A percentile compares a stretch with the other conserved stretches of the same genome.
Conservation (phyloP, 352 stramenopile genomes). For the Elongisporangium senticosum region DNA sequence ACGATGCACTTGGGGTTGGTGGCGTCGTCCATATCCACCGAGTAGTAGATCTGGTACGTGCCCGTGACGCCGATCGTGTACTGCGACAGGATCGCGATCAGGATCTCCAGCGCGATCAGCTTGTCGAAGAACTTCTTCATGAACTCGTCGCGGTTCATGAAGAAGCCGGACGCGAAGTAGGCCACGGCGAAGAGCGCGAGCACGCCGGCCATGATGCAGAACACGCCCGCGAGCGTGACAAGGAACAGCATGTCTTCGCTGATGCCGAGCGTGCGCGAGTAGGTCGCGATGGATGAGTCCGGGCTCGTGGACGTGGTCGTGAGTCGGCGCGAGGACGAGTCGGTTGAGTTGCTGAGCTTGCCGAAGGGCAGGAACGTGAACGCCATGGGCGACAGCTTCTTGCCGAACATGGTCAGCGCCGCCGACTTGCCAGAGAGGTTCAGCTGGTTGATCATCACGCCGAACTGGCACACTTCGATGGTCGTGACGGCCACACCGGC, state of each 20-base stretch:
- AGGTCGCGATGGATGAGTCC: conserved; percentile 46
- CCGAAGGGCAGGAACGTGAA: conserved; percentile 80
- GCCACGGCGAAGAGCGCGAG: conserved; percentile 55
- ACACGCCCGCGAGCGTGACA: conserved; percentile 68
- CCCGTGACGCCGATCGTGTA: conserved; percentile 82
- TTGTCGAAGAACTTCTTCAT: conserved; percentile 81
- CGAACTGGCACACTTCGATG: conserved; percentile 78
- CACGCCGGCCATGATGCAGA: conserved; percentile 65
- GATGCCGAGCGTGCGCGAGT: conserved; percentile 65
- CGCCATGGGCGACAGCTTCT: conserved; percentile 63
- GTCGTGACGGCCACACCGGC: conserved; percentile 62
- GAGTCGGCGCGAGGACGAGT: conserved; percentile 3
- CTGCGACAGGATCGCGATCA: conserved; percentile 75
- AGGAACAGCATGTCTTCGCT: conserved; percentile 79
- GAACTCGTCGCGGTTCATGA: conserved; percentile 70
- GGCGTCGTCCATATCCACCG: conserved; percentile 40
- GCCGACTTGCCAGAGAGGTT: conserved; percentile 70
- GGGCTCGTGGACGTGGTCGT: conserved; percentile 9
- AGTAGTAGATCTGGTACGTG: conserved; percentile 85
- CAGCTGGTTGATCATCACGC: conserved; percentile 70
- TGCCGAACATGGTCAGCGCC: conserved; percentile 58
- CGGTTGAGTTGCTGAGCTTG: conserved; percentile 32
- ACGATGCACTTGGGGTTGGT: conserved; percentile 64
- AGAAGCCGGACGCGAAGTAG: conserved; percentile 45
- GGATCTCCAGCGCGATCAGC: conserved; percentile 71